These are phyloP conservation scores for Vachellia pachyceras DNA, from an alignment of 306 rosid genomes.

Conservation along the genomic window DNA sequence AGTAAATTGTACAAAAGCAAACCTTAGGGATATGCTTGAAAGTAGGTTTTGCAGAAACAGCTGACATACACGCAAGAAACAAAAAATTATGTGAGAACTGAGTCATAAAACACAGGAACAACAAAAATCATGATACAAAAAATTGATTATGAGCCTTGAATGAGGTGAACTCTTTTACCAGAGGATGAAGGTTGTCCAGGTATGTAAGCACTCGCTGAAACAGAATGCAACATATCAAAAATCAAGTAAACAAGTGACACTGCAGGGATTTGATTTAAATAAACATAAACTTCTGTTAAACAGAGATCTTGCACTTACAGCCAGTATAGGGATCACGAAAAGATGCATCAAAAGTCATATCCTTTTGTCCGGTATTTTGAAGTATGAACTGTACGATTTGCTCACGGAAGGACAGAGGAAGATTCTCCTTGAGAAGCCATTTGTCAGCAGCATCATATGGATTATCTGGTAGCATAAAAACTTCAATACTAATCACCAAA, in stretches of 20 bases:
- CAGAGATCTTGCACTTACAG: conserved; percentile 56
- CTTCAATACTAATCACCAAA: conserved; percentile 18
- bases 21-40: conserved; percentile 99
- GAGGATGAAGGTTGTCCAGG: conserved; percentile 80
- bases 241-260: conserved; percentile 34
- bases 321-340: conserved; percentile 94
- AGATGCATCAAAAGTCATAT: conserved; percentile 72
- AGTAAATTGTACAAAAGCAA: conserved; percentile 39
- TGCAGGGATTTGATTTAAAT: conserved; percentile 30
- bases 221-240: conserved; percentile 7
- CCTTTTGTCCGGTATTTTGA: conserved; percentile 85
- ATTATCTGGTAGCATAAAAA: conserved; percentile 64
- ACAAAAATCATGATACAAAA: conserved; percentile 24
- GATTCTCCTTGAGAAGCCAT: conserved; percentile 91
- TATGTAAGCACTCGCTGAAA: conserved; percentile 83
- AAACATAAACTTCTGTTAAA: conserved; percentile 9
- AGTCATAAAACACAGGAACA: conserved; percentile 27
- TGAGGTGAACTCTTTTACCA: conserved; percentile 47
- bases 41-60: conserved; percentile 58
- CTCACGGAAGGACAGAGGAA: conserved; percentile 91
- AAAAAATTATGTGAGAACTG: conserved; percentile 16
- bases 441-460: conserved; percentile 88
- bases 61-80: conserved; percentile 47
- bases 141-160: not conserved
- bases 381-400: conserved; percentile 92